Conservation (phyloP, 306 rosid species). For the Purshia tridentata region DNA sequence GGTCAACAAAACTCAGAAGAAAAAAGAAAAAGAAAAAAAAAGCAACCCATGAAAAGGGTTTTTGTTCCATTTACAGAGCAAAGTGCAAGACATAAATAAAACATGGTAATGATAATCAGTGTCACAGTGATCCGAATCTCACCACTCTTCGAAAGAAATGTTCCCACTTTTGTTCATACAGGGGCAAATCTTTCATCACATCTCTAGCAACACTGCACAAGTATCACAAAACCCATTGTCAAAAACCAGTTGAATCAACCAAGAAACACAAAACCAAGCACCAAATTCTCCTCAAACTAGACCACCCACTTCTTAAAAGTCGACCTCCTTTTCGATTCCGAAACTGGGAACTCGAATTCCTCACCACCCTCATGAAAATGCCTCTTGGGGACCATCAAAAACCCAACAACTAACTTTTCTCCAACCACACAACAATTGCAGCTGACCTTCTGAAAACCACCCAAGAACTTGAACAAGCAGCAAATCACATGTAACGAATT, state of each 20-base stretch:
- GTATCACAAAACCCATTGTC: conserved; percentile 24
- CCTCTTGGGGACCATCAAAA: conserved; percentile 48
- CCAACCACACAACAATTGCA: neutral
- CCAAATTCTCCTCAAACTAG: conserved; percentile 7
- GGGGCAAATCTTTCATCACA: neutral
- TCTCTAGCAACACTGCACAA: conserved; percentile 44
- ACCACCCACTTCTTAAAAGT: conserved; percentile 9
- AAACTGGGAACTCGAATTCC: conserved; percentile 24
- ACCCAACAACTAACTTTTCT: neutral
- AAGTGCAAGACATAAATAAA: neutral
- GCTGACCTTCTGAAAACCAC: neutral
- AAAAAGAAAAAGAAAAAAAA: too few relatives aligned
- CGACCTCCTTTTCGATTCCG: conserved; percentile 23
- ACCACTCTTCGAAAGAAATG: conserved; percentile 45
- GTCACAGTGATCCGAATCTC: neutral
- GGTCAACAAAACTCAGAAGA: neutral
- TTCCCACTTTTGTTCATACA: conserved; percentile 33
- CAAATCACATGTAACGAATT: neutral
- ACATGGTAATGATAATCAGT: neutral
- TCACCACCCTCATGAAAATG: conserved; percentile 8
- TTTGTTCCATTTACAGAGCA: too few relatives aligned
- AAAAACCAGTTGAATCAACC: conserved; percentile 3
- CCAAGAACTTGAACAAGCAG: neutral
- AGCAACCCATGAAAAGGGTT: too few relatives aligned
- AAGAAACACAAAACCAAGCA: neutral